A percentile compares a stretch with the other conserved stretches of the same genome.
phyloP scores from a whole-genome alignment of 2,329 filamentous ascomycete species.

The Beauveria caledonica region DNA sequence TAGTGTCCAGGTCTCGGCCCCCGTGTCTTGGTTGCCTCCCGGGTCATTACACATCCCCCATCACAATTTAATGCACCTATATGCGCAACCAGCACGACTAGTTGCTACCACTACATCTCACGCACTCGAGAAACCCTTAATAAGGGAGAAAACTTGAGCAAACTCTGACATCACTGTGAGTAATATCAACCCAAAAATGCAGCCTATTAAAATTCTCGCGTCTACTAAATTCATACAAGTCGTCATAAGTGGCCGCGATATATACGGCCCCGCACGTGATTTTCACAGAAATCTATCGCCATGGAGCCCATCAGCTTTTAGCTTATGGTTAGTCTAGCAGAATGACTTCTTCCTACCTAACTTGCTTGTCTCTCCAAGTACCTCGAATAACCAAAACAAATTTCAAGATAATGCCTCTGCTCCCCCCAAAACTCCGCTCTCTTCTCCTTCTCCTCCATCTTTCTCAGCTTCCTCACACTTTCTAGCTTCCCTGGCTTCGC shows the following conservation, averaged over 20 bases:
- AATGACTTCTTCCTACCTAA: neutral
- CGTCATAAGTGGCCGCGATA: neutral
- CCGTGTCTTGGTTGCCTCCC: neutral
- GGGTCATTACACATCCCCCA: no score
- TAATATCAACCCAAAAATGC: neutral
- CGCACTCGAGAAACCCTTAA: no score
- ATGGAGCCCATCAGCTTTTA: neutral
- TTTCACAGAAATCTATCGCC: neutral
- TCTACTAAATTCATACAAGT: neutral
- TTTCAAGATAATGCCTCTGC: neutral
- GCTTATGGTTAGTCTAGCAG: no score
- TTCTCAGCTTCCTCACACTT: neutral
- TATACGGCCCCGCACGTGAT: slow-evolving; percentile 1
- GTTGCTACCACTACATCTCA: no score
- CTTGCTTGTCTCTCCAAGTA: neutral
- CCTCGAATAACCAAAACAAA: neutral
- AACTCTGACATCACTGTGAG: neutral
- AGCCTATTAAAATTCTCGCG: neutral
- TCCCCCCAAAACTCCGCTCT: neutral
- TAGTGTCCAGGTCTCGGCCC: neutral
- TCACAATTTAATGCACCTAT: no score
- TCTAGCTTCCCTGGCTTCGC: neutral
- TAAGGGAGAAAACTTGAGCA: no score
- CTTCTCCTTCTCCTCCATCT: neutral
- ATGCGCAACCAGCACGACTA: no score